Evolutionary conservation across 345 rosid genomes (phyloP), one percentile per base, ranked within the genome.

Genomic region (Microthlaspi erraticum): DNA sequence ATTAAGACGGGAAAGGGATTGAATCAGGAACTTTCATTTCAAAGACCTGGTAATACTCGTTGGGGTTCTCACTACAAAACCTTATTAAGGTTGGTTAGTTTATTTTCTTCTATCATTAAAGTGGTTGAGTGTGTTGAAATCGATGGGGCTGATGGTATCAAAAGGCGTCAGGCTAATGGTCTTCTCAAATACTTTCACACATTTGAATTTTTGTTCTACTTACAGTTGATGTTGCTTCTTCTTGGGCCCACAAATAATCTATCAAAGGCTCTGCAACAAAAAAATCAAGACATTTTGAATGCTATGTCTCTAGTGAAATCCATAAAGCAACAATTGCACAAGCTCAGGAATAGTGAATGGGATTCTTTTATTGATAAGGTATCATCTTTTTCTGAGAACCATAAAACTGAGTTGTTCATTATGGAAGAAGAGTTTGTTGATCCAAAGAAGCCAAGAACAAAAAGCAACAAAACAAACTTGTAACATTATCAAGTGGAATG

Each of bases 151-250:
- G 41, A 52, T 14, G 10, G 8, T 7, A 8, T 9, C 7, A 46
- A 71, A 62, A 71, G 7, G 18, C 1, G 31, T 0, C 37, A 51
- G 51, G 63, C 31, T 6, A 36, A 29, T 6, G 29, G 12, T 17
- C 4, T 60, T 20, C 1, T 50, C 3, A 14, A 38, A 7, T 16
- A 26, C 2, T 16, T 70, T 20, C 7, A 33, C 3, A 36, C 75
- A 5, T 70, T 70, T 56, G 53, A 45, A 6, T 65, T 64, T 56
- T 42, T 46, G 8, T 73, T 73, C 10, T 11, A 10, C 18, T 17
- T 51, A 29, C 41, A 16, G 16, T 41, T 61, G 53, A 61, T 71
- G 45, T 37, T 26, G 43, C 9, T 23, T 9, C 44, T 71, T 10
- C 20, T 60, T 4, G 41, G 51, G 11, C 18, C 50, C 16, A 61